These are phyloP conservation scores for Phaseolus coccineus DNA, from an alignment of 331 rosid genomes.

Conservation along the genomic window DNA sequence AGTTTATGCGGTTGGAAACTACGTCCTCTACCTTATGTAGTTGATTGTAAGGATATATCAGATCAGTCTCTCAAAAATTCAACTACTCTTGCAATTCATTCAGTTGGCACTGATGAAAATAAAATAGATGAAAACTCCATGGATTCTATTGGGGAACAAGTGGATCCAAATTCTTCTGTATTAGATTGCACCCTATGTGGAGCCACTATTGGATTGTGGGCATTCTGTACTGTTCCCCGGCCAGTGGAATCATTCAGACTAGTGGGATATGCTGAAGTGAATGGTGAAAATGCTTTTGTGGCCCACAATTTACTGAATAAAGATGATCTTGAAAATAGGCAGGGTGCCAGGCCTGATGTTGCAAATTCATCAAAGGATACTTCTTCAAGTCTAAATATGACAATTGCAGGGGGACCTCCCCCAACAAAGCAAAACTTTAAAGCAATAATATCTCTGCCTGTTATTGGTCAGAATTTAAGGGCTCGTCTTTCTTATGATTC, in stretches of 20 bases:
- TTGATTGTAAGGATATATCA: slow-evolving; percentile 61
- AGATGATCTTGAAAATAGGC: slow-evolving; percentile 51
- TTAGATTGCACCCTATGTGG: slow-evolving; percentile 92
- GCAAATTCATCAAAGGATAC: slow-evolving; percentile 56
- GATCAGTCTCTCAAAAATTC: slow-evolving; percentile 51
- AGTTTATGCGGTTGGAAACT: slow-evolving; percentile 94
- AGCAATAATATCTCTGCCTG: slow-evolving; percentile 83
- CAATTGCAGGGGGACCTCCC: slow-evolving; percentile 98
- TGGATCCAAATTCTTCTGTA: slow-evolving; percentile 77
- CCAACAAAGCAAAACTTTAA: slow-evolving; percentile 89
- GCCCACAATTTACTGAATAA: slow-evolving; percentile 42
- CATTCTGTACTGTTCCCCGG: slow-evolving; percentile 65
- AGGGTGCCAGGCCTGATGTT: slow-evolving; percentile 46
- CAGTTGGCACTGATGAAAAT: slow-evolving; percentile 45
- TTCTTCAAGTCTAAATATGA: slow-evolving; percentile 63
- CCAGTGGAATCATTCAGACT: slow-evolving; percentile 78
- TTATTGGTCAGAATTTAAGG: slow-evolving; percentile 84
- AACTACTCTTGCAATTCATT: slow-evolving; percentile 44
- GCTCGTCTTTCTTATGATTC: slow-evolving; percentile 72
- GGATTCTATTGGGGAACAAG: slow-evolving; percentile 53
- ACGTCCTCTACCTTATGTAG: slow-evolving; percentile 77
- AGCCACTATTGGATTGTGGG: slow-evolving; percentile 94
- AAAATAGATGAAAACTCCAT: slow-evolving; percentile 45
- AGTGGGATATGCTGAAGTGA: slow-evolving; percentile 69
- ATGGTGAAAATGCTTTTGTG: slow-evolving; percentile 52